phyloP scores from a whole-genome alignment of 305 asterid species.

The Ilex paraguariensis region DNA sequence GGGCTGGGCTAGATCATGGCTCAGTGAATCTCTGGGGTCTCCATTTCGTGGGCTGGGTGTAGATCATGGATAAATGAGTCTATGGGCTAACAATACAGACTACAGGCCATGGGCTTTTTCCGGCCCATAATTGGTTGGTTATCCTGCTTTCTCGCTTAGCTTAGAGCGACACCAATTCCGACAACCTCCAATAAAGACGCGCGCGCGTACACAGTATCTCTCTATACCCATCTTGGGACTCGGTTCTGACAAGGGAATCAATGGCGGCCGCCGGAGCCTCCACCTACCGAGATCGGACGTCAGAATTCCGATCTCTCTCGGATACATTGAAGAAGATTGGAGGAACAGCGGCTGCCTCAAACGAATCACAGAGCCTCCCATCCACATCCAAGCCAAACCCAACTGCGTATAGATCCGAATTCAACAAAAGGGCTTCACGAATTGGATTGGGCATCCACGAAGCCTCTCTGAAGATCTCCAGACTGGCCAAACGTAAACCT shows the following conservation, averaged over 20 bases:
- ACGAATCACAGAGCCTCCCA: not conserved
- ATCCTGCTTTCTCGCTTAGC: too few relatives aligned
- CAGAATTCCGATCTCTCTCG: slow-evolving; percentile 47
- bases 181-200: too few relatives aligned
- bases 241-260: not conserved
- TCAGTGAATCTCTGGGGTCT: too few relatives aligned
- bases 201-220: too few relatives aligned
- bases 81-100: too few relatives aligned
- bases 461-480: slow-evolving; percentile 54
- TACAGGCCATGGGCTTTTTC: too few relatives aligned
- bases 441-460: slow-evolving; percentile 56
- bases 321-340: slow-evolving; percentile 39
- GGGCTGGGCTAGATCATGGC: too few relatives aligned
- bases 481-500: slow-evolving; percentile 37
- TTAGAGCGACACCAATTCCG: too few relatives aligned
- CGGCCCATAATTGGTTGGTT: too few relatives aligned
- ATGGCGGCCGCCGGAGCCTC: slow-evolving; percentile 38
- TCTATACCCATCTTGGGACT: too few relatives aligned
- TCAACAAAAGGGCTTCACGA: slow-evolving; percentile 53
- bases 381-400: slow-evolving; percentile 23
- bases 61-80: too few relatives aligned
- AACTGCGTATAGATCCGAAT: slow-evolving; percentile 51
- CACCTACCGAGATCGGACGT: slow-evolving; percentile 60
- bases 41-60: too few relatives aligned
- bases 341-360: slow-evolving; percentile 11